Evolutionary conservation across 2,329 filamentous ascomycete genomes (phyloP).

Genomic region (Diatrype stigma): DNA sequence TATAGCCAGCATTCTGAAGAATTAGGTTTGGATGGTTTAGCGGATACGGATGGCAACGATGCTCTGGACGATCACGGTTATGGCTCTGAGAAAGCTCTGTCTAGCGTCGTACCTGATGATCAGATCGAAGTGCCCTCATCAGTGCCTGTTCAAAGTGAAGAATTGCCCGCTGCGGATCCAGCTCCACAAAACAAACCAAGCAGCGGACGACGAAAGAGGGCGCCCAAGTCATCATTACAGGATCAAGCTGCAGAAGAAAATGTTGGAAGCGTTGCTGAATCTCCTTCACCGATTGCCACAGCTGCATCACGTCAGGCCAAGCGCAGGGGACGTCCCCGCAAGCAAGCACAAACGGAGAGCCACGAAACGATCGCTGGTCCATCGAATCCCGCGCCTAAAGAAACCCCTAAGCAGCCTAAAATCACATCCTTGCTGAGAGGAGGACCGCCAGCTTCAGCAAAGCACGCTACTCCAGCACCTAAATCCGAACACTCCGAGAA

Average conservation of each 20-base stretch:
- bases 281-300: constrained; percentile 15
- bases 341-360: constrained; percentile 1
- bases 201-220: constrained; percentile 20
- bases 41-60: background rate
- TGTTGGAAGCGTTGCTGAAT: constrained; percentile 3
- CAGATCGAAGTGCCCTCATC: constrained; percentile 15
- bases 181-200: constrained; percentile 7
- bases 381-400: constrained; percentile 8
- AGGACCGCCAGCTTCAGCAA: background rate
- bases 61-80: background rate
- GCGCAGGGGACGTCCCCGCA: background rate
- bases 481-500: constrained; percentile 3
- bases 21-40: background rate
- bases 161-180: background rate
- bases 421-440: constrained; percentile 16
- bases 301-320: constrained; percentile 5
- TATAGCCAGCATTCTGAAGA: background rate
- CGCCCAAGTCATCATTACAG: constrained; percentile 22
- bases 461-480: constrained; percentile 1
- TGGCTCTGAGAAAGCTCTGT: background rate
- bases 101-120: background rate
- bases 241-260: constrained; percentile 7
- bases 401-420: constrained; percentile 13
- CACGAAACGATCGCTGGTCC: constrained; percentile 4
- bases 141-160: constrained; percentile 6